Conservation (phyloP, 306 rosid species). For the Fragaria ananassa region DNA sequence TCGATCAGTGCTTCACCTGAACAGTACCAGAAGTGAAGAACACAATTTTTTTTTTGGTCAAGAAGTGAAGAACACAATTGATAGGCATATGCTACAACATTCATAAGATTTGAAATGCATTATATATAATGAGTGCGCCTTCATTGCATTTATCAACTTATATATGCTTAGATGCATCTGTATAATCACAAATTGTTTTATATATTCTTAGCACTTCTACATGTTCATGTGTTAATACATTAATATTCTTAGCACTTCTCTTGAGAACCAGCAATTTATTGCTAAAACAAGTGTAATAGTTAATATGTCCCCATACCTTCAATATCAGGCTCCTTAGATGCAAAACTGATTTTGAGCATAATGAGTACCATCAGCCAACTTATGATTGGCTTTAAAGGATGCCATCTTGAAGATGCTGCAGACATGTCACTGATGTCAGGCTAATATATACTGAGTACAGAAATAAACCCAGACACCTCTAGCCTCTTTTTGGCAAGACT, state of each 20-base stretch:
- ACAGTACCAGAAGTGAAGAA: conserved; percentile 21
- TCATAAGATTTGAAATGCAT: not conserved
- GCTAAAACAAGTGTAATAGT: not conserved
- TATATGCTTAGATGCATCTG: not conserved
- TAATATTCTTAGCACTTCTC: not conserved
- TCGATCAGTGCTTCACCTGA: conserved; percentile 77
- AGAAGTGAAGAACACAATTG: conserved; percentile 9
- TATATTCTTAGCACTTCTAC: not conserved
- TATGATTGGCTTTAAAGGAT: conserved; percentile 41
- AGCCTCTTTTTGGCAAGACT: conserved; percentile 8
- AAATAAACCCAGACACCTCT: conserved; percentile 20
- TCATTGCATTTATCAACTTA: not conserved
- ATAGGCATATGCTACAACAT: not conserved
- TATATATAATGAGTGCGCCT: not conserved
- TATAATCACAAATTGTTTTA: not conserved
- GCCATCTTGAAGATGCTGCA: conserved; percentile 29
- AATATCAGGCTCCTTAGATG: conserved; percentile 59
- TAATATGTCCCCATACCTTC: conserved; percentile 55
- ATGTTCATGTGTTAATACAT: not conserved
- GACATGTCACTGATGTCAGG: conserved; percentile 34
- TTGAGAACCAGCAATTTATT: not conserved
- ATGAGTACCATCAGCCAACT: conserved; percentile 50
- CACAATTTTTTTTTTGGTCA: not conserved
- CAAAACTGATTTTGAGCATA: conserved; percentile 41
- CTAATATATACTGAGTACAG: conserved; percentile 26